These are phyloP conservation scores for Clarireedia monteithiana DNA, from an alignment of 2,329 filamentous ascomycete species.

Conservation along the genomic window DNA sequence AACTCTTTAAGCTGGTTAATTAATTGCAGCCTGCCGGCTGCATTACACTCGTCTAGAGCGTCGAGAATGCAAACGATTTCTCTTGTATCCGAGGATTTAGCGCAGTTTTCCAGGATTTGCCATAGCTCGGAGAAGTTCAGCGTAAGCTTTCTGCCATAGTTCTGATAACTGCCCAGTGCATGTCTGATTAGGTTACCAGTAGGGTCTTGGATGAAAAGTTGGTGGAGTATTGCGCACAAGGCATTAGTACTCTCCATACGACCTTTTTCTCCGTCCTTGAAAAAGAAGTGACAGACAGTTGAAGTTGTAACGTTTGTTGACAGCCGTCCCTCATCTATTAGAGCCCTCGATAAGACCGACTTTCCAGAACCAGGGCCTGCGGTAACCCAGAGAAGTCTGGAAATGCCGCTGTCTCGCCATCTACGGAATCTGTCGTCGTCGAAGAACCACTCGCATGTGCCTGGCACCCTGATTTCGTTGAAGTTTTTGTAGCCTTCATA, in stretches of 20 bases:
- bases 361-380: constrained; percentile 2
- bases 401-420: not conserved
- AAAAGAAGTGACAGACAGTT: constrained; percentile 6
- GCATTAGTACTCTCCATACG: not conserved
- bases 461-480: not conserved
- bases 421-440: not conserved
- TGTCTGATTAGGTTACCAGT: not conserved
- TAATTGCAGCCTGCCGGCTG: not conserved
- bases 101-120: not conserved
- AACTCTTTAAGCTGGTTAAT: not conserved
- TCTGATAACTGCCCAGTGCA: not conserved
- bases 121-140: not conserved
- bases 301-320: not conserved
- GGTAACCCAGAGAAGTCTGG: not conserved
- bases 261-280: constrained; percentile 1
- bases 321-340: not conserved
- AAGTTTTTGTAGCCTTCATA: not conserved
- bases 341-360: constrained; percentile 1
- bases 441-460: not conserved
- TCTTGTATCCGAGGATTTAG: not conserved
- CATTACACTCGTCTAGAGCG: not conserved
- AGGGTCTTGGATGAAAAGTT: not conserved
- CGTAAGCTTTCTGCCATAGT: not conserved
- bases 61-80: not conserved
- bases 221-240: constrained; percentile 5